phyloP scores from a whole-genome alignment of 208 protist species.

The Vickermania spadyakhi region DNA sequence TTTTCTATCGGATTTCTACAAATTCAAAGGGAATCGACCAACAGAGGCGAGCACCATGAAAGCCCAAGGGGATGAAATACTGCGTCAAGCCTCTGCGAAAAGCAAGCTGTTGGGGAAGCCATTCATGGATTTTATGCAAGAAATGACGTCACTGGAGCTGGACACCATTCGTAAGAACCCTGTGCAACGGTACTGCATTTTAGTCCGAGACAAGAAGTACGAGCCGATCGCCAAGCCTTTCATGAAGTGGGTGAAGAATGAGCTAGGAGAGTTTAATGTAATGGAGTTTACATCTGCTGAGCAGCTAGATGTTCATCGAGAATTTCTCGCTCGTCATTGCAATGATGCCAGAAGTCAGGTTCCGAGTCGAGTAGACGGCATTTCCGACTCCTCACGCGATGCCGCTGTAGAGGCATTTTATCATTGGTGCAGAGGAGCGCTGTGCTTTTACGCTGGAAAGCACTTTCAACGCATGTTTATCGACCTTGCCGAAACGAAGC shows the following conservation, averaged over 20 bases:
- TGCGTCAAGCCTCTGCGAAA: conserved; percentile 69
- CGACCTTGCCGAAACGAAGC: conserved; percentile 61
- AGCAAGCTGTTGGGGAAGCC: conserved; percentile 72
- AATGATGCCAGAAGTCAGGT: conserved; percentile 55
- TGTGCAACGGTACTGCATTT: conserved; percentile 70
- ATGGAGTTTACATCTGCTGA: conserved; percentile 59
- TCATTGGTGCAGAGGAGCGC: conserved; percentile 78
- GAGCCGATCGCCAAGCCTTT: conserved; percentile 68
- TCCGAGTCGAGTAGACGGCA: conserved; percentile 52
- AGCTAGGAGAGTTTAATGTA: conserved; percentile 62
- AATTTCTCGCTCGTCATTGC: conserved; percentile 56
- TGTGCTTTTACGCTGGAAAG: conserved; percentile 68
- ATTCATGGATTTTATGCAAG: conserved; percentile 88
- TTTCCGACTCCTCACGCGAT: conserved; percentile 51
- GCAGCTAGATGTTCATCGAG: conserved; percentile 69
- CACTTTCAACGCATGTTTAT: conserved; percentile 61
- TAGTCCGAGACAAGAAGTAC: conserved; percentile 71
- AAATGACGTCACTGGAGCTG: conserved; percentile 83
- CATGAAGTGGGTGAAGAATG: conserved; percentile 78
- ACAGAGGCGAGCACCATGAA: conserved; percentile 68
- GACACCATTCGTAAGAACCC: conserved; percentile 83
- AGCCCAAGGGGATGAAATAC: conserved; percentile 70
- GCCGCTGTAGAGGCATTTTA: conserved; percentile 70
- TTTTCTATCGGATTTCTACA: conserved; percentile 83
- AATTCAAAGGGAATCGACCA: conserved; percentile 62